Evolutionary conservation across 2,329 filamentous ascomycete genomes (phyloP), one percentile per base, ranked within the genome.

Genomic region (Metarhizium anisopliae): DNA sequence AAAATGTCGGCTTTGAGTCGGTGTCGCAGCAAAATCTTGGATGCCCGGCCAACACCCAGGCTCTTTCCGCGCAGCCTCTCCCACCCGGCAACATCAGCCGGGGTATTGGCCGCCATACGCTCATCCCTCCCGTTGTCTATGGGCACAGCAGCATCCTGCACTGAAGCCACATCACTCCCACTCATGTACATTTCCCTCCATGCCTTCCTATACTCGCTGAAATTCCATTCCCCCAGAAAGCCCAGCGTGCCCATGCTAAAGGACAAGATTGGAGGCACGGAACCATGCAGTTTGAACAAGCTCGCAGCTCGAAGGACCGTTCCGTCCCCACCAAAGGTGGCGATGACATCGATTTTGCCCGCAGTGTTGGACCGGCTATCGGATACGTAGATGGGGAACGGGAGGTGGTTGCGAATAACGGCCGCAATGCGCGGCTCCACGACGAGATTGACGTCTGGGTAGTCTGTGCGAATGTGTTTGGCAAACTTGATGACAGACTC

Each of bases 181-280:
- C 80, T 83, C 88, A 96, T 95, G 73, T 95, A 96, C 54, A 94
- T 90, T 67, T 96, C 90, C 51, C 90, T 79, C 74, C 95, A 96
- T 0, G 94, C 94, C 51, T 89, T 82, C 72, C 96, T 96, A 74
- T 95, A 90, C 64, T 97, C 92, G 6, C 79, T 78, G 68, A 97
- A 97, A 64, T 94, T 95, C 92, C 93, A 99, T 71, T 97, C 93
- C 16, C 93, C 92, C 7, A 99, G 74, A 62, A 99, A 99, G 0
- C 94, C 94, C 1, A 99, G 76, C 0, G 93, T 95, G 6, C 94
- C 94, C 90, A 99, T 96, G 68, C 91, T 95, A 67, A 99, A 99
- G 1, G 90, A 91, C 7, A 99, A 77, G 38, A 99, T 88, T 0
- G 94, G 94, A 0, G 94, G 94, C 0, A 99, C 93, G 47, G 84